Base-by-base conservation (phyloP, 2,329 filamentous ascomycete genomes). In the Fusarium agapanthi region DNA sequence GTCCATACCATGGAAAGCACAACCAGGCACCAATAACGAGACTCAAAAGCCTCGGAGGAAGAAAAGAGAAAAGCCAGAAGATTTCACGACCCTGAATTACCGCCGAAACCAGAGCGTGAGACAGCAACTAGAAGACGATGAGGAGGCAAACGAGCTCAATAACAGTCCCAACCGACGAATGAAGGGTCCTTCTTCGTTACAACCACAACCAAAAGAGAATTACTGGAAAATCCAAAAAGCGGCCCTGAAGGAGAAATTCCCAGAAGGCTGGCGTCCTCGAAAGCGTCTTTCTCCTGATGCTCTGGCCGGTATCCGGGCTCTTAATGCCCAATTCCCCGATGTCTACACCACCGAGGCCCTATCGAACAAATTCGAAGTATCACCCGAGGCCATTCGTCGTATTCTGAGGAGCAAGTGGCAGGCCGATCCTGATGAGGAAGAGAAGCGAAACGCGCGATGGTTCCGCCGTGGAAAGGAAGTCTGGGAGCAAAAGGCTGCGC, bases 251-350 rank as follows among this genome's bases (percentile, higher is more conserved):
- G 82, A 89, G 68, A 99, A 98, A 78, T 96, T 98, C 73, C 90
- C 90, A 4, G 88, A 91, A 13, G 90, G 91, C 15, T 99, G 95
- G 95, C 87, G 88, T 34, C 95, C 96, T 35, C 88, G 89, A 54
- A 98, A 97, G 82, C 91, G 91, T 65, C 87, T 99, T 15, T 98
- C 96, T 1, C 96, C 96, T 0, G 95, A 98, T 81, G 94, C 95
- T 2, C 86, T 98, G 37, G 91, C 93, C n/a, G 95, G 95, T 45
- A 97, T 99, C 75, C 91, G 95, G 45, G 91, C 93, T 26, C 86
- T 99, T 38, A 90, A 98, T 80, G 84, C 88, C 32, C 91, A 94
- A 75, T 92, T 94, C 71, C 94, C 95, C 0, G 87, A 92, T 6
- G 86, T 88, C 64, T 98, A 95, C 83, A 93, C 92, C 8, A 97